Evolutionary conservation across 2,329 filamentous ascomycete genomes (phyloP).

Genomic region (Talaromyces marneffei): DNA sequence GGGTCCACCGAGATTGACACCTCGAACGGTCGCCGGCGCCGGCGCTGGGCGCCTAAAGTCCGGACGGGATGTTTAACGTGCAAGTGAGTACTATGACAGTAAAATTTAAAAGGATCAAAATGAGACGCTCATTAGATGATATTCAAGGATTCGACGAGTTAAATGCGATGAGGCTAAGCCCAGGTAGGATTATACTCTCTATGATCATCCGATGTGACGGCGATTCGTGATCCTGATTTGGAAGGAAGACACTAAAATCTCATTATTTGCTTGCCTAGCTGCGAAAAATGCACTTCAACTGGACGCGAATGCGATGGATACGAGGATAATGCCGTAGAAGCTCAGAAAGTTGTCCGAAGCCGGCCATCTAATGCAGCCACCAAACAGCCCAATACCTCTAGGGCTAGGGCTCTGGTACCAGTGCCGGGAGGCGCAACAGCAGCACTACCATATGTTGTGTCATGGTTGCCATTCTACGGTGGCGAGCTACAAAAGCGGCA

Average conservation of each 20-base stretch:
- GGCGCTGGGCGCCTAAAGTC: conserved; percentile 13
- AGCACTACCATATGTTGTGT: not conserved
- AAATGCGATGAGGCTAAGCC: conserved; percentile 13
- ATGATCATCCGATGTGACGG: not conserved
- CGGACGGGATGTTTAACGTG: conserved; percentile 14
- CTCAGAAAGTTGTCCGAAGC: not conserved
- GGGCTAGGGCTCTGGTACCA: not conserved
- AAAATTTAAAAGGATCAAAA: too few relatives aligned
- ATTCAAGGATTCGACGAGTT: conserved; percentile 8
- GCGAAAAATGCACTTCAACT: conserved; percentile 9
- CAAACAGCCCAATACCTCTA: not conserved
- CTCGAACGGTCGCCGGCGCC: not conserved
- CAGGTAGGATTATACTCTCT: not conserved
- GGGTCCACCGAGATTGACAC: not conserved
- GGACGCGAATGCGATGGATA: conserved; percentile 14
- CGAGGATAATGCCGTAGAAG: not conserved
- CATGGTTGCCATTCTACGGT: conserved; percentile 5
- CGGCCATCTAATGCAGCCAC: not conserved
- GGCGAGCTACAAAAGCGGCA: conserved; percentile 9
- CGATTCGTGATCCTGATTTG: not conserved
- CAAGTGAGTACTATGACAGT: conserved; percentile 6
- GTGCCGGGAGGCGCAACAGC: not conserved
- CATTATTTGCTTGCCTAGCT: conserved; percentile 1
- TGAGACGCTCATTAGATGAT: not conserved
- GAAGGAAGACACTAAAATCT: not conserved